Conservation (phyloP, 331 rosid species). For the Pyrus hybrid region DNA sequence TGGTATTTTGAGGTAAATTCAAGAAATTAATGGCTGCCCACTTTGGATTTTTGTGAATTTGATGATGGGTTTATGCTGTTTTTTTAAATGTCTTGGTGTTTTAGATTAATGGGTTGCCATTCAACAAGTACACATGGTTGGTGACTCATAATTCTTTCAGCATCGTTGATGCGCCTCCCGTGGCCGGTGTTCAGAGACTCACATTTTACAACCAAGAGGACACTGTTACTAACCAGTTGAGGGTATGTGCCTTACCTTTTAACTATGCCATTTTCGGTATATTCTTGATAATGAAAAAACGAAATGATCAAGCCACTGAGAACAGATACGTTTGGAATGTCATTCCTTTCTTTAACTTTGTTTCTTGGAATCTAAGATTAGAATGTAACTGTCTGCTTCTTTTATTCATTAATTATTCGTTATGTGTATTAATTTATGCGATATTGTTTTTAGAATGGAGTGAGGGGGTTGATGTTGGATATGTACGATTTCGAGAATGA, state of each 20-base stretch:
- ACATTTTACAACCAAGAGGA: constrained; percentile 96
- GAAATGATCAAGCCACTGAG: not conserved
- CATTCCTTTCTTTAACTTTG: constrained; percentile 17
- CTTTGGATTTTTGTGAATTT: not conserved
- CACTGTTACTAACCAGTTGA: constrained; percentile 78
- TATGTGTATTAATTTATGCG: not conserved
- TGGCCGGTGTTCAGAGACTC: constrained; percentile 76
- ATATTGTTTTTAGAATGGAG: constrained; percentile 71
- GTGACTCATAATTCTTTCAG: constrained; percentile 93
- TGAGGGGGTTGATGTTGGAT: constrained; percentile 95
- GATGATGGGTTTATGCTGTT: not conserved
- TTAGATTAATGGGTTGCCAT: constrained; percentile 81
- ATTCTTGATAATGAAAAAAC: not conserved
- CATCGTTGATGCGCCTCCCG: constrained; percentile 79
- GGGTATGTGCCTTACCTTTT: constrained; percentile 34
- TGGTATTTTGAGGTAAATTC: not conserved
- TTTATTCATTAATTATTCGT: not conserved
- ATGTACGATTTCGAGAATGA: constrained; percentile 87
- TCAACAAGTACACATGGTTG: constrained; percentile 91
- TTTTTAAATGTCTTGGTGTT: not conserved
- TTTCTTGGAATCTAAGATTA: constrained; percentile 1
- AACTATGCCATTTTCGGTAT: not conserved
- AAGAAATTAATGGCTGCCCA: not conserved
- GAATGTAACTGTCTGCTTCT: not conserved
- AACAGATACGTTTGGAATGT: not conserved